Evolutionary conservation across 768 basidiomycete genomes (phyloP), one percentile per base, ranked within the genome.

Genomic region (Termitomyces sp.): DNA sequence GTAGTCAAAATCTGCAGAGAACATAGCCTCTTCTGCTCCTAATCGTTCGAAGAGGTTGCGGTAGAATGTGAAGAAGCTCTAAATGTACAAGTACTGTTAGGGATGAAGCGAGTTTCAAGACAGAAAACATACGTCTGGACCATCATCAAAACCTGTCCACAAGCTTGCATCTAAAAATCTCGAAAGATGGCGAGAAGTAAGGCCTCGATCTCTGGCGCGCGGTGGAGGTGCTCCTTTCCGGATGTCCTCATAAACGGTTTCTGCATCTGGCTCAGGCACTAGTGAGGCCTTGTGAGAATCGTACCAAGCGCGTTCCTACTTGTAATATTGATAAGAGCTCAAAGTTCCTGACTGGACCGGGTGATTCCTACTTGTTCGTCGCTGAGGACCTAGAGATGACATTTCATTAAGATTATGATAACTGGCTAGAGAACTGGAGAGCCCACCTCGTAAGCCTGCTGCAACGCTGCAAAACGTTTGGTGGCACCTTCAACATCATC

Each of bases 291-390:
- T 86, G 71, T 98, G 96, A 5, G 86, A 86, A 72, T 99, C 97
- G 72, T 99, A 99, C 92, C 95, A 99, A 47, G 97, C 95, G 65
- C 97, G 81, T 80, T 98, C 96, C 91, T 96, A 83, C 77, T 82
- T 79, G 71, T 58, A 58, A 54, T 43, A 60, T 63, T 62, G 57
- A 58, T 55, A 62, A 70, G 50, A 68, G 53, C 58, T 60, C 53
- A 60, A 44, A 41, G 28, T 56, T 54, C 26, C 32, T 20, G 6
- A 32, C 35, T 32, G 40, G 13, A 18, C 54, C 47, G 48, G 6
- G 16, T 28, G 48, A 53, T 59, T 63, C 83, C 74, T 74, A 93
- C 94, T 82, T 98, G 94, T 61, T 95, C 93, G 71, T 98, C 96
- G 66, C 92, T 93, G 46, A 98, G 80, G 50, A 96, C 88, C 93